A percentile compares a stretch with the other conserved stretches of the same genome.
Conservation (phyloP, 2,329 filamentous ascomycete species). For the Coniochaeta sp. region DNA sequence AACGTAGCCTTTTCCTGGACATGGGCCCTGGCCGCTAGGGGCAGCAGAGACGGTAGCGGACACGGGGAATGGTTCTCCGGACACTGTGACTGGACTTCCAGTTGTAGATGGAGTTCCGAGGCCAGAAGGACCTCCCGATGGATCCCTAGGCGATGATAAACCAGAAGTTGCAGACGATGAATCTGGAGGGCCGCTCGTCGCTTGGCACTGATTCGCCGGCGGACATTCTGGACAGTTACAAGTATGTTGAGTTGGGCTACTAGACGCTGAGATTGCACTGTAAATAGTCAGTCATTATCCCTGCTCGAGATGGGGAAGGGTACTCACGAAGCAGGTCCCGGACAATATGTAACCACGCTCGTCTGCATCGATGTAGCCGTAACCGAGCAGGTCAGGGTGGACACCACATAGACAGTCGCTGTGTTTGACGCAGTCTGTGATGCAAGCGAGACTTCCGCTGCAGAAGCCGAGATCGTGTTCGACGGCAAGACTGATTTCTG, state of each 20-base stretch:
- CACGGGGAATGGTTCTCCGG: not conserved
- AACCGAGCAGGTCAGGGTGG: not conserved
- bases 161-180: not conserved
- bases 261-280: not conserved
- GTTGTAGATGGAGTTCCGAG: not conserved
- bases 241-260: not conserved
- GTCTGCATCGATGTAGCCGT: not conserved
- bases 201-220: not conserved
- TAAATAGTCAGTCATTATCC: not conserved
- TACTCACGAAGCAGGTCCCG: not conserved
- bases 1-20: constrained; percentile 25
- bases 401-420: not conserved
- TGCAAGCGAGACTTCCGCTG: not conserved
- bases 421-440: not conserved
- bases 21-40: constrained; percentile 18
- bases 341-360: not conserved
- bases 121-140: not conserved
- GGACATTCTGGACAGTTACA: not conserved
- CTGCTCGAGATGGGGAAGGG: not conserved
- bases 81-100: not conserved
- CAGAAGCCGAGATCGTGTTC: not conserved
- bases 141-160: not conserved
- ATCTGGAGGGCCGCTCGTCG: not conserved
- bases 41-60: not conserved
- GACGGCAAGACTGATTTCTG: not conserved